Evolutionary conservation across 257 asterid genomes (phyloP).

Genomic region (Solanum rostratum): DNA sequence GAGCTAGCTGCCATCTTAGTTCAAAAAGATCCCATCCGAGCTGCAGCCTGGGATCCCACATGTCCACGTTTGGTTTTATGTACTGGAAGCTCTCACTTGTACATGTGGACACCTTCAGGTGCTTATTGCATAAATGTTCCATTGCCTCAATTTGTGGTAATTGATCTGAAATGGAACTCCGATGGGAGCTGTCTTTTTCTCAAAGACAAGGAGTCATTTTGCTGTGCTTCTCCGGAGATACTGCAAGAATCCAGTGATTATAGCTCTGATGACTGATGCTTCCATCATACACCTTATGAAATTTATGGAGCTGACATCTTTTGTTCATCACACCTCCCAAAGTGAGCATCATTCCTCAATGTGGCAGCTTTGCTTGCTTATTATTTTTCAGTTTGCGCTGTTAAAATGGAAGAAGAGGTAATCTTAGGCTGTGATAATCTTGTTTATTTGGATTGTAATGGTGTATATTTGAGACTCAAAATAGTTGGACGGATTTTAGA

Average conservation of each 20-base stretch:
- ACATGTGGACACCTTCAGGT: slow-evolving; percentile 98
- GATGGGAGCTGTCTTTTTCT: slow-evolving; percentile 85
- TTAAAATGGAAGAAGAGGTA: neutral
- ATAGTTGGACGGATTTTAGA: neutral
- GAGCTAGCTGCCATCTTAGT: slow-evolving; percentile 87
- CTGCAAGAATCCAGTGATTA: slow-evolving; percentile 79
- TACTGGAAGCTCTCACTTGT: slow-evolving; percentile 67
- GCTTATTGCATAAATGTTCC: slow-evolving; percentile 84
- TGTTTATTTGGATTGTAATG: neutral
- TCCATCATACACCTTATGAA: neutral
- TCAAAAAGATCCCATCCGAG: slow-evolving; percentile 86
- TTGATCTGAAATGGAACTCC: slow-evolving; percentile 79
- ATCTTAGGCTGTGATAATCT: neutral
- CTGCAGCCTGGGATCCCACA: slow-evolving; percentile 94
- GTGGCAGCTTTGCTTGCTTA: neutral
- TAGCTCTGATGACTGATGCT: slow-evolving; percentile 66
- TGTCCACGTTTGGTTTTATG: slow-evolving; percentile 68
- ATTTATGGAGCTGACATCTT: neutral
- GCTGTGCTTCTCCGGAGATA: slow-evolving; percentile 83
- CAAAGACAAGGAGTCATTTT: slow-evolving; percentile 77
- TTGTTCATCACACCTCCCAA: neutral
- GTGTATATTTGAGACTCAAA: neutral
- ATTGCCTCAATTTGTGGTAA: slow-evolving; percentile 45
- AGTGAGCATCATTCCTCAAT: neutral
- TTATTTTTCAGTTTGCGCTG: neutral